Evolutionary conservation across 2,329 filamentous ascomycete species (phyloP).

Genomic region (Xylaria sp.): DNA sequence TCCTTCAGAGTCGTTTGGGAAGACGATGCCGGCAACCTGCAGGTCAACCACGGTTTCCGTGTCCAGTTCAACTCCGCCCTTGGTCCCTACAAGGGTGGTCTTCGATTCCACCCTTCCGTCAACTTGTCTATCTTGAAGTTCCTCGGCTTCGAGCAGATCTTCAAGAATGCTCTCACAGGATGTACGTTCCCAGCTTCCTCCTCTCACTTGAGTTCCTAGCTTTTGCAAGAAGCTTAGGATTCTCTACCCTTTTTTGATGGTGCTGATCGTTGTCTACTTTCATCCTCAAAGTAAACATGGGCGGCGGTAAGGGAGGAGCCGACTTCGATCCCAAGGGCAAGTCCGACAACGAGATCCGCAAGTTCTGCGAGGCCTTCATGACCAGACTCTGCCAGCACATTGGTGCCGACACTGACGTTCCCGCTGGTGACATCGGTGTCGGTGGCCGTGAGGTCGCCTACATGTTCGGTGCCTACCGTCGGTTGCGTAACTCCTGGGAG

Average conservation of each 20-base stretch:
- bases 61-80: slow-evolving; percentile 98
- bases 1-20: slow-evolving; percentile 98
- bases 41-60: slow-evolving; percentile 92
- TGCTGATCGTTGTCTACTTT: slow-evolving; percentile 5
- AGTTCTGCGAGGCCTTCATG: slow-evolving; percentile 97
- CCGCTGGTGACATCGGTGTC: slow-evolving; percentile 95
- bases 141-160: slow-evolving; percentile 98
- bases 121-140: slow-evolving; percentile 86
- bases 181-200: slow-evolving; percentile 49
- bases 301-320: slow-evolving; percentile 93
- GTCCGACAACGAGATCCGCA: slow-evolving; percentile 92
- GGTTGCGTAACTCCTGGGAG: slow-evolving; percentile 84
- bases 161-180: slow-evolving; percentile 98
- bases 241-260: too few relatives aligned
- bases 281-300: slow-evolving; percentile 67
- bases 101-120: slow-evolving; percentile 88
- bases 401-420: slow-evolving; percentile 90
- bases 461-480: slow-evolving; percentile 91
- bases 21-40: slow-evolving; percentile 80
- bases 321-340: slow-evolving; percentile 99
- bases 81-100: slow-evolving; percentile 95
- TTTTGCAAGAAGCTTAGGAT: too few relatives aligned
- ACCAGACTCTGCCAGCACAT: slow-evolving; percentile 93
- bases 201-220: not conserved
- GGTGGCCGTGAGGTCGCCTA: slow-evolving; percentile 87